Conservation (phyloP, 2,329 filamentous ascomycete species). For the Myrmaecium sp. region DNA sequence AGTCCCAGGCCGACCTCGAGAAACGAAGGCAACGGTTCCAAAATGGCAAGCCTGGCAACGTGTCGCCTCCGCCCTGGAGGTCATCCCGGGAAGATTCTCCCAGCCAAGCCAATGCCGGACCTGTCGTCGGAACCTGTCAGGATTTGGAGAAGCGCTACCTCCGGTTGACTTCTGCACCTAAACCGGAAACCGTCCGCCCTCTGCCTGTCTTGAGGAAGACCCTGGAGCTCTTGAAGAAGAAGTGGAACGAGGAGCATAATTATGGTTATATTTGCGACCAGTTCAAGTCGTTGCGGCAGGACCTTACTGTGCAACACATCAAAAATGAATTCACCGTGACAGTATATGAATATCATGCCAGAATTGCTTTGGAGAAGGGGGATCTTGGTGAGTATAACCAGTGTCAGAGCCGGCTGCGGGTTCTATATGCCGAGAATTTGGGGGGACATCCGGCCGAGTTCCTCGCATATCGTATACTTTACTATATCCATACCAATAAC, state of each 20-base stretch:
- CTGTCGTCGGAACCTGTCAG: slow-evolving; percentile 73
- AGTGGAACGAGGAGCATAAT: slow-evolving; percentile 86
- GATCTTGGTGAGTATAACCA: slow-evolving; percentile 99
- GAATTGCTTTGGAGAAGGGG: slow-evolving; percentile 93
- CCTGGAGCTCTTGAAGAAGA: slow-evolving; percentile 76
- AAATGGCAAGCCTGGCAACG: slow-evolving; percentile 31
- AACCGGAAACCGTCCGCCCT: slow-evolving; percentile 76
- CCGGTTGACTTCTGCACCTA: slow-evolving; percentile 77
- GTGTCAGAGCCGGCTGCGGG: slow-evolving; percentile 94
- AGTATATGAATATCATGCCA: slow-evolving; percentile 93
- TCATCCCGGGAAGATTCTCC: slow-evolving; percentile 27
- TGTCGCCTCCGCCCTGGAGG: slow-evolving; percentile 35
- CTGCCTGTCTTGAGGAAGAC: slow-evolving; percentile 65
- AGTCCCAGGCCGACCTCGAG: slow-evolving; percentile 75
- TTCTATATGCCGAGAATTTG: slow-evolving; percentile 71
- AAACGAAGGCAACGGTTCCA: slow-evolving; percentile 82
- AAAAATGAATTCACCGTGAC: slow-evolving; percentile 91
- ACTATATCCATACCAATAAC: slow-evolving; percentile 98
- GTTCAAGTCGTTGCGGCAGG: slow-evolving; percentile 96
- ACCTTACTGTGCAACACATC: slow-evolving; percentile 93
- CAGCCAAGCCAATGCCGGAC: slow-evolving; percentile 34
- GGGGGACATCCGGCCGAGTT: slow-evolving; percentile 89
- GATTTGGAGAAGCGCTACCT: slow-evolving; percentile 86
- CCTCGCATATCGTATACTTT: slow-evolving; percentile 97
- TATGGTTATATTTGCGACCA: slow-evolving; percentile 98